A percentile compares a stretch with the other conserved stretches of the same genome.
These are phyloP conservation scores for Penicillium rolfsii DNA, from an alignment of 2,329 filamentous ascomycete genomes.

Conservation along the genomic window DNA sequence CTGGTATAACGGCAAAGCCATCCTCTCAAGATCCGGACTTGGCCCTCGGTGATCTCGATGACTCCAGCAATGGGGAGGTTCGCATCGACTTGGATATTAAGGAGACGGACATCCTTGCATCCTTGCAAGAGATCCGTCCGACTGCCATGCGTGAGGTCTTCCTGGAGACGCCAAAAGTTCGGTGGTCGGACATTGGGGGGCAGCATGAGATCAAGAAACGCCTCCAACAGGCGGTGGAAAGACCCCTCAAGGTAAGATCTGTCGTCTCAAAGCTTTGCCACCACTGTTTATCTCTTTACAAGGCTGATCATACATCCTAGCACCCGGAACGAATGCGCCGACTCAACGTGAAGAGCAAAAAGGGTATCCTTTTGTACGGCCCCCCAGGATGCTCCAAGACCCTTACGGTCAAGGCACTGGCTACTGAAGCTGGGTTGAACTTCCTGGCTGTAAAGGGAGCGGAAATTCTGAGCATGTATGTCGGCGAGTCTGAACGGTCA, in stretches of 20 bases:
- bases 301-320: constrained; percentile 34
- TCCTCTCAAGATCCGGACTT: not conserved
- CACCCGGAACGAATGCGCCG: constrained; percentile 55
- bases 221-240: constrained; percentile 61
- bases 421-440: constrained; percentile 87
- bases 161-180: constrained; percentile 81
- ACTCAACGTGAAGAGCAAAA: constrained; percentile 64
- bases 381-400: constrained; percentile 96
- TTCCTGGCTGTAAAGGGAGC: constrained; percentile 94
- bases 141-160: constrained; percentile 89
- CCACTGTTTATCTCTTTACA: not conserved
- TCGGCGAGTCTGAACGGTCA: constrained; percentile 87
- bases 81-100: constrained; percentile 35
- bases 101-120: constrained; percentile 48
- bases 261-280: not conserved
- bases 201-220: constrained; percentile 75
- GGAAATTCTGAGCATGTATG: constrained; percentile 94
- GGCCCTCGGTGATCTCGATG: not conserved
- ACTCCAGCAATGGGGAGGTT: constrained; percentile 18
- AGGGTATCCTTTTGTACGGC: constrained; percentile 86
- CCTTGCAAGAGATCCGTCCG: constrained; percentile 71
- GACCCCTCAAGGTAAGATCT: constrained; percentile 57
- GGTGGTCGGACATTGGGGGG: constrained; percentile 87
- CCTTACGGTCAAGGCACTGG: constrained; percentile 84
- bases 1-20: not conserved